A percentile compares a stretch with the other conserved stretches of the same genome.
Conservation (phyloP, 768 basidiomycete species). For the Trichaptum fuscoviolaceum region DNA sequence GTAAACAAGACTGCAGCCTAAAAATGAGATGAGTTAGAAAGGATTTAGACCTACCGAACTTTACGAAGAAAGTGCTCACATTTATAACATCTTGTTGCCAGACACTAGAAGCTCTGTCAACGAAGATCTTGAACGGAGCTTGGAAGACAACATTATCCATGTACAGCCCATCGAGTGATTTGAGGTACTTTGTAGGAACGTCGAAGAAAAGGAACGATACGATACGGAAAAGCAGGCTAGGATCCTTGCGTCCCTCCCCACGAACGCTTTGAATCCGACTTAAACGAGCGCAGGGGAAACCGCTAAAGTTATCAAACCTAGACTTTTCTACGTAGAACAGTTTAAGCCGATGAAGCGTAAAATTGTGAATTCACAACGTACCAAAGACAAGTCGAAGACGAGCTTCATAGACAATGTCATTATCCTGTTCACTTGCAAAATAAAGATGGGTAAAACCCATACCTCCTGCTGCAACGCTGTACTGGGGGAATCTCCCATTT, state of each 20-base stretch:
- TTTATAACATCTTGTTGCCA: neutral
- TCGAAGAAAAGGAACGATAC: neutral
- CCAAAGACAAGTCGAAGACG: neutral
- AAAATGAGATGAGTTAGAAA: neutral
- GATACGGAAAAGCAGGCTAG: neutral
- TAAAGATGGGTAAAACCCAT: neutral
- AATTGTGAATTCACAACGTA: neutral
- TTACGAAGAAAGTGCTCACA: neutral
- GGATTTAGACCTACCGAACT: neutral
- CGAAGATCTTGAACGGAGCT: neutral
- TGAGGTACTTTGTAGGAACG: neutral
- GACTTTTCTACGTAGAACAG: neutral
- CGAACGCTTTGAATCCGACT: neutral
- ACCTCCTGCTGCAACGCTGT: neutral
- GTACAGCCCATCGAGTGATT: neutral
- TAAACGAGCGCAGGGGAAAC: neutral
- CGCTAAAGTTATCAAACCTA: neutral
- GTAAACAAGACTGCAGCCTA: neutral
- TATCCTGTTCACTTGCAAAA: neutral
- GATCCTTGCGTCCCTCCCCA: neutral
- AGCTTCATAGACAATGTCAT: neutral
- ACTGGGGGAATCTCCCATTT: neutral
- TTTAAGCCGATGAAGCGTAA: neutral
- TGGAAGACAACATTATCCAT: neutral
- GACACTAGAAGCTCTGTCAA: neutral